Conservation (phyloP, 345 rosid species). For the Hibiscus mutabilis region DNA sequence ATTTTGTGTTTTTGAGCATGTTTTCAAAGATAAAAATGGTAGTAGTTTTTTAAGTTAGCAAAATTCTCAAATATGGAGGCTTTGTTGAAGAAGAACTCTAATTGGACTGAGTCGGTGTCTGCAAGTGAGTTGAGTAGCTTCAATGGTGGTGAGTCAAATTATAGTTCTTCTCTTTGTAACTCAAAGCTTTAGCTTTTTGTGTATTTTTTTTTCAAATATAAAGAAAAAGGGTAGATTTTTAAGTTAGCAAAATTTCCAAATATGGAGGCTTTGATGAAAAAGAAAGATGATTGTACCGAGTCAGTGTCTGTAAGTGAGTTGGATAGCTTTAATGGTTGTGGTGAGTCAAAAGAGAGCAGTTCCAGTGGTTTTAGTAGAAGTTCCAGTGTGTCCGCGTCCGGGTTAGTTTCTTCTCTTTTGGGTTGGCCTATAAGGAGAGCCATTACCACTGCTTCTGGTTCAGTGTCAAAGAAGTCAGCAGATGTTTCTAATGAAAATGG, state of each 20-base stretch:
- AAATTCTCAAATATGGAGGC: conserved; percentile 34
- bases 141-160: background rate
- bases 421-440: conserved; percentile 95
- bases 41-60: background rate
- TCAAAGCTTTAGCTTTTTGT: background rate
- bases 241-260: background rate
- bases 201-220: background rate
- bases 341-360: conserved; percentile 48
- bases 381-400: conserved; percentile 28
- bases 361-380: conserved; percentile 26
- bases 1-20: background rate
- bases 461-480: conserved; percentile 27
- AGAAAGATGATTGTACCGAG: conserved; percentile 21
- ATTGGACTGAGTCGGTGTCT: conserved; percentile 25
- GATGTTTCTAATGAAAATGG: conserved; percentile 22
- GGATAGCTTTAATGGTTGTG: background rate
- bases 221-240: background rate
- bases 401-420: conserved; percentile 41
- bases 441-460: background rate
- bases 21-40: background rate
- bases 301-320: background rate
- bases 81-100: conserved; percentile 38
- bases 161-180: background rate
- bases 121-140: conserved; percentile 32
- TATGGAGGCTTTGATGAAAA: conserved; percentile 51